Evolutionary conservation across 306 rosid genomes (phyloP), one percentile per base, ranked within the genome.

Genomic region (Malus asiatica): DNA sequence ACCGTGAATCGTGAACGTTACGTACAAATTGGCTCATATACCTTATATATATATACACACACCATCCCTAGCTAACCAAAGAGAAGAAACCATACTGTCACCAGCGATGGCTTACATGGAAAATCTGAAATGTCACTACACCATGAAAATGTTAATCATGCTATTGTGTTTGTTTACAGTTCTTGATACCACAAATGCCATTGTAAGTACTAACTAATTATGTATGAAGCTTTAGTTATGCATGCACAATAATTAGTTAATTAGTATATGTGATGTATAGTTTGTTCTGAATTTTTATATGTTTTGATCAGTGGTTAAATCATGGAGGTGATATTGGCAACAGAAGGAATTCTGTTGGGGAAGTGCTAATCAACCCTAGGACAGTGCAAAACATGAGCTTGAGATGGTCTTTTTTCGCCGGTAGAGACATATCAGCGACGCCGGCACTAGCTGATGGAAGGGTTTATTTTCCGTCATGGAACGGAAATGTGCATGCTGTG

Each of bases 381-480:
- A 81, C 77, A 15, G 81, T 62, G 14, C 73, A 77, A 18, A 65
- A 60, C n/a, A 42, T 81, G 78, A 52, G 60, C 18, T 32, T 75
- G 18, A 72, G 70, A 44, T 85, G 83, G 83, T 75, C 45, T 25
- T 81, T 81, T 73, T 46, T 81, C 8, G 88, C 81, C 0, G 85
- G 81, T 0, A 81, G 64, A 62, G 85, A 85, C 70, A 78, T 81
- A 48, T 71, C 77, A 0, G 88, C 88, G 13, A 85, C 83, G 8
- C 85, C 83, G 2, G 76, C 83, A 19, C 62, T 85, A 23, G 83
- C 83, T 10, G 42, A 53, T 8, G 86, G 86, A 35, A 72, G 59
- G 45, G 79, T 78, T 38, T 76, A 85, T 48, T 85, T 85, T 58
- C 88, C 88, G 19, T 85, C 88, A 4, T 85, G 88, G 88, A 78